phyloP scores from a whole-genome alignment of 2,329 filamentous ascomycete genomes.

The Sclerotinia sclerotiorum region DNA sequence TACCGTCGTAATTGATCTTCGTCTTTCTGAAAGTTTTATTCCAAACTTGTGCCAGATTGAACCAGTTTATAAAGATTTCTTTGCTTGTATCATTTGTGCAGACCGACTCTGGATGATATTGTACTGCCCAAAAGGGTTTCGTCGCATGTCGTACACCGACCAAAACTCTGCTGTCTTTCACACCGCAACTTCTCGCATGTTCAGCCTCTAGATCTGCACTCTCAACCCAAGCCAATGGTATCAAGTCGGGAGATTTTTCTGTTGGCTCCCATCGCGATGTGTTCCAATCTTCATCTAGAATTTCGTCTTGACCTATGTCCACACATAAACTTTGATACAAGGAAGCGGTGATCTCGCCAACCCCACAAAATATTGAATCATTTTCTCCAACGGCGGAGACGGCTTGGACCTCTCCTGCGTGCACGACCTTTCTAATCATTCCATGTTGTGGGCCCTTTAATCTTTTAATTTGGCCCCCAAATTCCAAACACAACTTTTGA shows the following conservation, averaged over 20 bases:
- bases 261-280: slow-evolving; percentile 33
- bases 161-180: slow-evolving; percentile 46
- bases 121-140: slow-evolving; percentile 67
- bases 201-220: slow-evolving; percentile 31
- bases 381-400: slow-evolving; percentile 9
- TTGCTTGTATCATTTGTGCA: slow-evolving; percentile 60
- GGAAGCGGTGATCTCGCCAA: slow-evolving; percentile 41
- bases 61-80: slow-evolving; percentile 62
- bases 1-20: slow-evolving; percentile 16
- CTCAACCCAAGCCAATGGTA: slow-evolving; percentile 42
- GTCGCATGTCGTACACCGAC: slow-evolving; percentile 59
- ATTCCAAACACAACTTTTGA: slow-evolving; percentile 62
- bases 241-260: slow-evolving; percentile 31
- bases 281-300: slow-evolving; percentile 31
- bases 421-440: slow-evolving; percentile 56
- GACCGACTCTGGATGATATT: slow-evolving; percentile 71
- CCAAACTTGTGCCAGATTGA: slow-evolving; percentile 51
- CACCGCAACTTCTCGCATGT: slow-evolving; percentile 32
- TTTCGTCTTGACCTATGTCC: slow-evolving; percentile 37
- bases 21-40: slow-evolving; percentile 38
- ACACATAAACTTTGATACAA: slow-evolving; percentile 46
- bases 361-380: slow-evolving; percentile 35
- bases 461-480: slow-evolving; percentile 55
- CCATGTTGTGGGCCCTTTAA: slow-evolving; percentile 60
- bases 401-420: slow-evolving; percentile 42